These are phyloP conservation scores for Gastrolobium bilobum DNA, from an alignment of 306 rosid species.

Conservation along the genomic window DNA sequence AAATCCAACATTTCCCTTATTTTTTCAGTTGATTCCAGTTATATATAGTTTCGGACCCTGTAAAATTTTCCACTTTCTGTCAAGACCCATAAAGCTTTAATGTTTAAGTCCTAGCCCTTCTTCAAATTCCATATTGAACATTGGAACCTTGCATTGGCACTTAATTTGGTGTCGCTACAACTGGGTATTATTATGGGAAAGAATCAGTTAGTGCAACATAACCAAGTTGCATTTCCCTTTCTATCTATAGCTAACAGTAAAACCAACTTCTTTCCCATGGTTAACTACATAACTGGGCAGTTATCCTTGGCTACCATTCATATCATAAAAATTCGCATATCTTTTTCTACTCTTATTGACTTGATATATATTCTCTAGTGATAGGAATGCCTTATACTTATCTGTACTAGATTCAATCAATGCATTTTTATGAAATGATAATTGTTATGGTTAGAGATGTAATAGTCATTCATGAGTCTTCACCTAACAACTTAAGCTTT, in stretches of 20 bases:
- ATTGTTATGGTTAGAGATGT: background rate
- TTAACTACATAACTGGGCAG: background rate
- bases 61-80: background rate
- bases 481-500: conserved; percentile 10
- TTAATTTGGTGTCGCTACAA: conserved; percentile 29
- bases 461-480: background rate
- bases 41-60: background rate
- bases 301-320: conserved; percentile 10
- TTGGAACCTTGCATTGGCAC: background rate
- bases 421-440: conserved; percentile 32
- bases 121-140: conserved; percentile 5
- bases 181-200: conserved; percentile 18
- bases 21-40: background rate
- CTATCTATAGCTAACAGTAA: conserved; percentile 4
- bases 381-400: background rate
- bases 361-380: background rate
- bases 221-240: conserved; percentile 2
- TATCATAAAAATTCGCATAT: background rate
- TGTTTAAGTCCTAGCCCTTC: conserved; percentile 1
- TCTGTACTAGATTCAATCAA: background rate
- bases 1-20: background rate
- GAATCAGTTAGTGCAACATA: conserved; percentile 1
- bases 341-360: background rate
- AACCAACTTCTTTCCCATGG: background rate
- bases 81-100: background rate